These are phyloP conservation scores for Cardiospermum halicacabum DNA, from an alignment of 345 rosid species.

Conservation along the genomic window DNA sequence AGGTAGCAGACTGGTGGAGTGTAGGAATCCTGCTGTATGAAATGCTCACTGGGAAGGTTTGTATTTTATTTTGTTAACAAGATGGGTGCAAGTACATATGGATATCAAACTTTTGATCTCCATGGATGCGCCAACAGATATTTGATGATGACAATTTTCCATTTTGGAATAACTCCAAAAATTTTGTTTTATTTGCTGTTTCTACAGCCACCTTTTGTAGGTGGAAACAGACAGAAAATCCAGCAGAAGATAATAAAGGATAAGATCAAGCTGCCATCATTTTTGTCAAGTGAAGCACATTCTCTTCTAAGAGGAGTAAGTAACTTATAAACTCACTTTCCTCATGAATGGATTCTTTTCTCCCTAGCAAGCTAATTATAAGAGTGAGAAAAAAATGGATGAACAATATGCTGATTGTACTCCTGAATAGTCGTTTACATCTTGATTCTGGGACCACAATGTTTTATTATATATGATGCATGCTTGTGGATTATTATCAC, in stretches of 20 bases:
- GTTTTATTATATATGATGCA: background rate
- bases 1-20: constrained; percentile 54
- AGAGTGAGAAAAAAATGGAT: background rate
- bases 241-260: constrained; percentile 49
- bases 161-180: background rate
- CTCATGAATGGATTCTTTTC: background rate
- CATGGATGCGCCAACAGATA: background rate
- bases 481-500: background rate
- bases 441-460: too few species aligned
- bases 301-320: constrained; percentile 46
- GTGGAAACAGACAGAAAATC: constrained; percentile 45
- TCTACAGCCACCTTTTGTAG: constrained; percentile 44
- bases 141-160: background rate
- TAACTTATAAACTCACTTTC: constrained; percentile 6
- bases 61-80: background rate
- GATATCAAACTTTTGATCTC: background rate
- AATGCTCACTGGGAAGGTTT: constrained; percentile 45
- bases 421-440: too few species aligned
- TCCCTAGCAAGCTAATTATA: background rate
- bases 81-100: background rate
- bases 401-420: too few species aligned
- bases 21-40: constrained; percentile 38
- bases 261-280: constrained; percentile 41
- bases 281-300: constrained; percentile 45
- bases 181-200: constrained; percentile 3